Conservation (phyloP, 805 yeast species). For the Spathaspora boniae region DNA sequence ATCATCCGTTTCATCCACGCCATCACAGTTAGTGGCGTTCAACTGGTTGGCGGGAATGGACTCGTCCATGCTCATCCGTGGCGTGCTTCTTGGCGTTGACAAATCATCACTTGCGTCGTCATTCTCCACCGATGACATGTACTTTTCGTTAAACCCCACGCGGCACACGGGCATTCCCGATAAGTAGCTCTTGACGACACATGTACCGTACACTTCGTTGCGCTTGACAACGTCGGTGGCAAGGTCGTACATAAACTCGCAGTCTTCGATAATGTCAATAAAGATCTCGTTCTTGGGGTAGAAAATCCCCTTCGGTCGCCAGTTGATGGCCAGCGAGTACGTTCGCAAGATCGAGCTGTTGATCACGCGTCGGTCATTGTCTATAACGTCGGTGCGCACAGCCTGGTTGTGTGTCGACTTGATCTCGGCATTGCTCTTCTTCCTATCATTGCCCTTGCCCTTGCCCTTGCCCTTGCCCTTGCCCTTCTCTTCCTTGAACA, state of each 20-base stretch:
- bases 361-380: conserved; percentile 26
- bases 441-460: conserved; percentile 10
- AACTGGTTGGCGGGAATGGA: conserved; percentile 13
- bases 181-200: conserved; percentile 35
- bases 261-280: conserved; percentile 37
- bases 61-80: too few relatives aligned
- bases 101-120: conserved; percentile 6
- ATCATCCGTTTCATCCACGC: conserved; percentile 11
- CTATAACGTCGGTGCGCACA: conserved; percentile 27
- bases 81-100: not conserved
- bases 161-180: conserved; percentile 45
- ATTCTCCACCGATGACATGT: conserved; percentile 29
- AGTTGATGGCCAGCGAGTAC: conserved; percentile 54
- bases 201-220: conserved; percentile 34
- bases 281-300: conserved; percentile 43
- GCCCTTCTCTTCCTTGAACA: conserved; percentile 11
- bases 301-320: conserved; percentile 46
- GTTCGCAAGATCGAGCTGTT: conserved; percentile 75
- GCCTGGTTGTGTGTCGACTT: conserved; percentile 40
- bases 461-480: conserved; percentile 6
- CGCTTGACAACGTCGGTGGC: conserved; percentile 21
- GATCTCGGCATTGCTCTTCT: conserved; percentile 15
- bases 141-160: conserved; percentile 38
- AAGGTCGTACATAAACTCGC: conserved; percentile 36
- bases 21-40: conserved; percentile 6